phyloP scores from a whole-genome alignment of 2,329 filamentous ascomycete species.

The Meredithiella fracta region DNA sequence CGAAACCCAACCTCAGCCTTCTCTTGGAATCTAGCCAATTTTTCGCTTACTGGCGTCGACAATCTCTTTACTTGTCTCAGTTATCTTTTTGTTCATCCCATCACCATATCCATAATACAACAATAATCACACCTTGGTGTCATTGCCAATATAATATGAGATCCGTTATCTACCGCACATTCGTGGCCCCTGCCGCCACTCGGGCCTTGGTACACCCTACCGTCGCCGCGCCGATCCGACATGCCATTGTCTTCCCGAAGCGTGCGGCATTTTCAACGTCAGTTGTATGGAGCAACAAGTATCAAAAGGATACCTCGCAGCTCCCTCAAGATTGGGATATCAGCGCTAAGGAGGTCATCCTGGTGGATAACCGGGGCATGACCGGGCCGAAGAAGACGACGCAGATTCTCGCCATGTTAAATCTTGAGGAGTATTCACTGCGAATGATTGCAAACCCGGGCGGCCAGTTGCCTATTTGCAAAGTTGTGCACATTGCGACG shows the following conservation, averaged over 20 bases:
- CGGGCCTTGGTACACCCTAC: conserved; percentile 16
- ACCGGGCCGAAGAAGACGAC: conserved; percentile 24
- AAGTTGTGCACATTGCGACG: conserved; percentile 44
- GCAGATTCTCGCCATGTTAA: conserved; percentile 26
- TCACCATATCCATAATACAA: neutral
- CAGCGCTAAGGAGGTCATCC: conserved; percentile 26
- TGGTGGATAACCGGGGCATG: conserved; percentile 24
- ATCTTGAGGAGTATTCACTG: conserved; percentile 23
- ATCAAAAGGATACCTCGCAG: conserved; percentile 4
- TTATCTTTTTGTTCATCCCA: neutral
- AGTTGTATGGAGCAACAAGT: conserved; percentile 5
- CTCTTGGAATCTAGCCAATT: neutral
- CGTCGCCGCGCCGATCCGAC: conserved; percentile 25
- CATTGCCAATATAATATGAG: conserved; percentile 23
- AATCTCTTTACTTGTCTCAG: too few species aligned
- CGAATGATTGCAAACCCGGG: conserved; percentile 27
- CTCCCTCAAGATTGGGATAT: conserved; percentile 31
- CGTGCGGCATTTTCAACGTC: conserved; percentile 6
- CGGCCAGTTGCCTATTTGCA: conserved; percentile 39
- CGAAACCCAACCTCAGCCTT: neutral
- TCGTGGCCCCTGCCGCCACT: conserved; percentile 5
- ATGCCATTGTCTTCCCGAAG: neutral
- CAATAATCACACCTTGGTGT: conserved; percentile 4
- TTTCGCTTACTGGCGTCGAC: neutral
- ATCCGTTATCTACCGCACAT: conserved; percentile 14